phyloP scores from a whole-genome alignment of 139 green algal genomes.

The Trebouxia sp. region DNA sequence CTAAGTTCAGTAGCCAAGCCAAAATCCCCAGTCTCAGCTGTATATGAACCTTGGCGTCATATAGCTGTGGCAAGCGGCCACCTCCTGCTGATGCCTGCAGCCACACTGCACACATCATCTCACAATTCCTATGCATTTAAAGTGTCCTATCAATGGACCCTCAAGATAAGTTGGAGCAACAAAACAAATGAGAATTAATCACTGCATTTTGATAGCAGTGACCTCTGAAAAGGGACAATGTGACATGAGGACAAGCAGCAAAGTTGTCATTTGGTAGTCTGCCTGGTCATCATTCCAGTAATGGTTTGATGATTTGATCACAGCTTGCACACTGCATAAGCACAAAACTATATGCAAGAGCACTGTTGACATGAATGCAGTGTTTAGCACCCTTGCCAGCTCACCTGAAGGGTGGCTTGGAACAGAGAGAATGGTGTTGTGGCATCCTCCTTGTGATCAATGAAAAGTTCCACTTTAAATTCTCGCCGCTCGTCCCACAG shows the following conservation, averaged over 20 bases:
- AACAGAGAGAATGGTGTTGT: slow-evolving; percentile 40
- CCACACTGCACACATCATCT: neutral
- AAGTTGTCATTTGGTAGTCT: too few relatives aligned
- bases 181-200: too few relatives aligned
- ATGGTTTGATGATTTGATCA: too few relatives aligned
- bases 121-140: too few relatives aligned
- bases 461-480: slow-evolving; percentile 45
- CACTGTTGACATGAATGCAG: neutral
- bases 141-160: too few relatives aligned
- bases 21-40: slow-evolving; percentile 35
- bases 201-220: too few relatives aligned
- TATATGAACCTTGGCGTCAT: slow-evolving; percentile 35
- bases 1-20: slow-evolving; percentile 3
- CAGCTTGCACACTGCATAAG: too few relatives aligned
- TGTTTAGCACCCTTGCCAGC: neutral
- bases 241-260: too few relatives aligned
- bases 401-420: slow-evolving; percentile 35
- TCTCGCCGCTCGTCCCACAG: slow-evolving; percentile 9
- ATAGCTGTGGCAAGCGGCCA: slow-evolving; percentile 36
- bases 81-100: neutral
- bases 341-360: too few relatives aligned
- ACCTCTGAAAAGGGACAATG: too few relatives aligned
- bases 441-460: slow-evolving; percentile 34
- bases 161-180: too few relatives aligned
- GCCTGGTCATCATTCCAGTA: too few relatives aligned